These are phyloP conservation scores for Fistulifera pelliculosa DNA, from an alignment of 108 stramenopile genomes.

Conservation along the genomic window DNA sequence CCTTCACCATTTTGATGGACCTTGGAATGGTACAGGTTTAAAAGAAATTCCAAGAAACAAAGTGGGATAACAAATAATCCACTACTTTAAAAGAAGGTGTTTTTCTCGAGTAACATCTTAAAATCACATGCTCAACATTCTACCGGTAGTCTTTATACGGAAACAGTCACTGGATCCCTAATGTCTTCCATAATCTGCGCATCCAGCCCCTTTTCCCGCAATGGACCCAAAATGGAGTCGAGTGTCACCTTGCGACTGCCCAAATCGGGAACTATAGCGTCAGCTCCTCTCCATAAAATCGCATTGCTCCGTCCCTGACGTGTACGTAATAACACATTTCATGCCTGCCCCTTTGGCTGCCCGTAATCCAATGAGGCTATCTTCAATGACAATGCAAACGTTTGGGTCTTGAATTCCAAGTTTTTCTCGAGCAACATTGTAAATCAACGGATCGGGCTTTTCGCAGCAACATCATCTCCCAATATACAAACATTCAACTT, in stretches of 20 bases:
- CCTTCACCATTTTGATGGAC: slow-evolving; percentile 42
- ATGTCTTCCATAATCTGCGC: slow-evolving; percentile 56
- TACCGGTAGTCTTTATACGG: not conserved
- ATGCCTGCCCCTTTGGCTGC: slow-evolving; percentile 86
- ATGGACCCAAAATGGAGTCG: slow-evolving; percentile 61
- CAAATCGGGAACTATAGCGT: slow-evolving; percentile 77
- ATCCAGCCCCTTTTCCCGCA: slow-evolving; percentile 37
- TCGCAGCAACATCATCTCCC: slow-evolving; percentile 79
- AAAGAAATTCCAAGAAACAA: not conserved
- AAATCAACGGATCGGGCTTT: slow-evolving; percentile 86
- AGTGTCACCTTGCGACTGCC: slow-evolving; percentile 53
- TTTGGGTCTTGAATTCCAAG: slow-evolving; percentile 40
- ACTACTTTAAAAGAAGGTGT: no score
- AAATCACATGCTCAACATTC: not conserved
- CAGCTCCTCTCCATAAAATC: slow-evolving; percentile 76
- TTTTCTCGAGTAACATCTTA: not conserved
- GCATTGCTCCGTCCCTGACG: slow-evolving; percentile 56
- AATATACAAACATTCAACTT: slow-evolving; percentile 76
- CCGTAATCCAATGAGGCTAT: slow-evolving; percentile 73
- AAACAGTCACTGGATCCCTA: slow-evolving; percentile 30
- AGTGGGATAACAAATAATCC: not conserved
- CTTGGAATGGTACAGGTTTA: slow-evolving; percentile 12
- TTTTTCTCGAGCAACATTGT: slow-evolving; percentile 60
- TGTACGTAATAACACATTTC: slow-evolving; percentile 84
- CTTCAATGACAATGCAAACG: slow-evolving; percentile 83